These are phyloP conservation scores for Chimonanthus praecox DNA, from an alignment of 164 flowering plant genomes.

Conservation along the genomic window DNA sequence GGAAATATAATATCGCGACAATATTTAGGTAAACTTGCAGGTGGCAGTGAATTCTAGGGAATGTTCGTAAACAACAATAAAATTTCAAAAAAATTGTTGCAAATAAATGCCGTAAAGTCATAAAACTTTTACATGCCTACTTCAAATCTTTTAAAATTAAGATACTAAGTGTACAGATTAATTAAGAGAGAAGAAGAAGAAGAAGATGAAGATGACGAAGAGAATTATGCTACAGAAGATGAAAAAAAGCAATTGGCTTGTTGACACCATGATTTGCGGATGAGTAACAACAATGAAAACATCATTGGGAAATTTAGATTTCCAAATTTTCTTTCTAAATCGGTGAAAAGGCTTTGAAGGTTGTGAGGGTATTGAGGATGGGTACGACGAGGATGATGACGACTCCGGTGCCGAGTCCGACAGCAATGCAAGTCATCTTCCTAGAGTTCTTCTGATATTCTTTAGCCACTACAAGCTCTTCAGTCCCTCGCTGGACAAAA, in stretches of 20 bases:
- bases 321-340: background rate
- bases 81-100: background rate
- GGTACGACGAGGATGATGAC: constrained; percentile 17
- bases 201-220: background rate
- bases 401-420: constrained; percentile 9
- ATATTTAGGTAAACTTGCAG: no score
- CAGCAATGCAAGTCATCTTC: constrained; percentile 27
- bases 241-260: background rate
- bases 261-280: background rate
- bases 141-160: no score
- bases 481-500: constrained; percentile 24
- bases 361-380: background rate
- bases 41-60: no score
- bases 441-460: constrained; percentile 25
- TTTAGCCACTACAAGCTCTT: constrained; percentile 20
- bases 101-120: background rate
- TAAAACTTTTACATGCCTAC: no score
- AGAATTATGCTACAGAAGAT: background rate
- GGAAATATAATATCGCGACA: no score
- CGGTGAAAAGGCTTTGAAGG: background rate
- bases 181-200: no score
- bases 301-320: background rate
- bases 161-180: background rate
- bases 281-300: no score
- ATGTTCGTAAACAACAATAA: background rate